These are phyloP conservation scores for Zea mays DNA, from an alignment of 176 grass and related monocot species.

Conservation along the genomic window Zm-B73-REFERENCE-NAM-5.0 NC_050096.1:188758501-188759000, in stretches of 20 bases:
- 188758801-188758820: slow-evolving; percentile 83
- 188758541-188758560: slow-evolving; percentile 59
- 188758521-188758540: slow-evolving; percentile 8
- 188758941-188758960: slow-evolving; percentile 35
- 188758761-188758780: slow-evolving; percentile 86
- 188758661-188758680: neutral
- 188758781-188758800: slow-evolving; percentile 91
- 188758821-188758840: slow-evolving; percentile 58
- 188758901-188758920: neutral
- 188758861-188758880: neutral
- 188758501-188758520: neutral
- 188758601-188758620: neutral
- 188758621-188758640: neutral
- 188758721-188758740: slow-evolving; percentile 74
- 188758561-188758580: slow-evolving; percentile 77
- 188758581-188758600: slow-evolving; percentile 64
- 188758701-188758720: slow-evolving; percentile 81
- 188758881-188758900: slow-evolving; percentile 2
- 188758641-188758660: neutral
- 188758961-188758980: neutral
- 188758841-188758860: slow-evolving; percentile 20
- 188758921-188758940: neutral
- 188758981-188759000: neutral
- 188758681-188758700: slow-evolving; percentile 88
- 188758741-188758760: slow-evolving; percentile 60